Evolutionary conservation across 306 rosid genomes (phyloP).

Genomic region (Acacia confusa): DNA sequence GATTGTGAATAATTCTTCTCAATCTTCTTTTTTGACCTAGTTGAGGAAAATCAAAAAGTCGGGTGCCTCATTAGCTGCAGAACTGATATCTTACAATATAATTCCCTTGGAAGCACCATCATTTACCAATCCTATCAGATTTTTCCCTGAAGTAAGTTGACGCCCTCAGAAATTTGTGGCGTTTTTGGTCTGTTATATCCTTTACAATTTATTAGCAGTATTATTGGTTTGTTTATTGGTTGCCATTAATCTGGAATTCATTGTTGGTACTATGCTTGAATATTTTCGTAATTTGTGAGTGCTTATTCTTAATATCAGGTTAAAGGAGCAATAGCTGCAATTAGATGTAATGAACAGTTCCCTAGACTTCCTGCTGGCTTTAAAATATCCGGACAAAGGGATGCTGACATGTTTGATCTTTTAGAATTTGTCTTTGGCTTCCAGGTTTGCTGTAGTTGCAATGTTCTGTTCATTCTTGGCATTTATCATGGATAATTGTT

Average conservation of each 20-base stretch:
- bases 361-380: slow-evolving; percentile 78
- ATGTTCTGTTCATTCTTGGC: slow-evolving; percentile 20
- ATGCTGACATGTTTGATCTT: slow-evolving; percentile 90
- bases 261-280: neutral
- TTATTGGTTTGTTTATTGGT: neutral
- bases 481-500: slow-evolving; percentile 24
- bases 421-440: slow-evolving; percentile 88
- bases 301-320: slow-evolving; percentile 60
- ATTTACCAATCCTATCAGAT: slow-evolving; percentile 81
- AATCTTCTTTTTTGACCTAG: slow-evolving; percentile 45
- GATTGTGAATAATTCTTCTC: slow-evolving; percentile 27
- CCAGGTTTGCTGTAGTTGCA: slow-evolving; percentile 62
- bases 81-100: slow-evolving; percentile 82
- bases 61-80: slow-evolving; percentile 61
- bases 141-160: slow-evolving; percentile 88
- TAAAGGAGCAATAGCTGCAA: slow-evolving; percentile 78
- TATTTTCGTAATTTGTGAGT: slow-evolving; percentile 27
- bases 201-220: neutral
- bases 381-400: slow-evolving; percentile 69
- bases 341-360: slow-evolving; percentile 73
- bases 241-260: slow-evolving; percentile 18
- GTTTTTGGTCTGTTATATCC: neutral
- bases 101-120: slow-evolving; percentile 81
- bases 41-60: slow-evolving; percentile 65
- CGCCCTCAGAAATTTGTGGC: slow-evolving; percentile 20